A percentile compares a stretch with the other conserved stretches of the same genome.
Evolutionary conservation across 257 asterid genomes (phyloP).

Genomic region (Leptodermis oblonga): DNA sequence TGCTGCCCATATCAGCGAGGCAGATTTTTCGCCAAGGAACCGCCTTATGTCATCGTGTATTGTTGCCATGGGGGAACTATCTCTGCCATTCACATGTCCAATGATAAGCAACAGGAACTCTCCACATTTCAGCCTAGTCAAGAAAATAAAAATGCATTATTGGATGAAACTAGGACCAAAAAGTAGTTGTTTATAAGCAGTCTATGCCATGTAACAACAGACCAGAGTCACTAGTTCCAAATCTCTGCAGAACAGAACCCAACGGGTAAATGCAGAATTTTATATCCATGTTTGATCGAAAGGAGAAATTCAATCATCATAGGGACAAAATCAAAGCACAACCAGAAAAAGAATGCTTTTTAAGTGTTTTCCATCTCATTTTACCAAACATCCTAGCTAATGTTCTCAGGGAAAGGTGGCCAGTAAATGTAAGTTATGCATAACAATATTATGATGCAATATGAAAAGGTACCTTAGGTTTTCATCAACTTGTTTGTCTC

Average conservation of each 20-base stretch:
- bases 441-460: background rate
- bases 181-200: background rate
- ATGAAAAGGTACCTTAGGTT: constrained; percentile 51
- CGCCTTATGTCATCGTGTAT: constrained; percentile 76
- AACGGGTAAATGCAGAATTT: background rate
- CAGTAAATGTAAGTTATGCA: background rate
- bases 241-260: background rate
- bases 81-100: constrained; percentile 84
- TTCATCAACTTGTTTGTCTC: constrained; percentile 79
- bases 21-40: constrained; percentile 80
- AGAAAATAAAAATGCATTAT: background rate
- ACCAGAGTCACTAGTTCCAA: background rate
- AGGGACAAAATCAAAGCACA: background rate
- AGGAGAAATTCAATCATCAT: too few species aligned
- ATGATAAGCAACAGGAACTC: constrained; percentile 85
- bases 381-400: background rate
- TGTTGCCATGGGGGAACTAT: constrained; percentile 75
- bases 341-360: background rate
- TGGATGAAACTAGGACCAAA: background rate
- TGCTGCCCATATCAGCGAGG: constrained; percentile 96
- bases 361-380: background rate
- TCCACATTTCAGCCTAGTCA: constrained; percentile 83
- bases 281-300: background rate
- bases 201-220: background rate
- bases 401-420: background rate